Percentiles rank a stretch among this genome's conserved stretches.
Conservation (phyloP, 202 grass and related monocot genomes). For the Eragrostis tef region DNA sequence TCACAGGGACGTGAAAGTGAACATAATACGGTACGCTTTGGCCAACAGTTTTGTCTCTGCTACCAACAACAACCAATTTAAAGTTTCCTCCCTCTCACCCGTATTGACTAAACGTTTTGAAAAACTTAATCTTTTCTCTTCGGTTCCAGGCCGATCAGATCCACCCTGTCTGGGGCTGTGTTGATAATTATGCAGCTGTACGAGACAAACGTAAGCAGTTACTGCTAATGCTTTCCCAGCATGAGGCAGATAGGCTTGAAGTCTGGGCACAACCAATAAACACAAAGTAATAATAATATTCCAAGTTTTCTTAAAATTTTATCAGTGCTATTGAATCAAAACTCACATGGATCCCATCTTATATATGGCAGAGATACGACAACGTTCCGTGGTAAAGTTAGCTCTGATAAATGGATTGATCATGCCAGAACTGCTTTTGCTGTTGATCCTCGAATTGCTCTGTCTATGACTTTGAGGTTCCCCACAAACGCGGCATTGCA, state of each 20-base stretch:
- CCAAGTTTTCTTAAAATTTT: conserved; percentile 44
- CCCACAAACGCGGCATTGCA: conserved; percentile 76
- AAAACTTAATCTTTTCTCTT: too few species aligned
- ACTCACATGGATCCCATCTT: conserved; percentile 36
- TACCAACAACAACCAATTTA: conserved; percentile 12
- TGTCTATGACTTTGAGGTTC: conserved; percentile 74
- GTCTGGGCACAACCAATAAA: conserved; percentile 97
- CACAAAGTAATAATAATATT: conserved; percentile 67
- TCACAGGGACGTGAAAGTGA: conserved; percentile 72
- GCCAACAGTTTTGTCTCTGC: not conserved
- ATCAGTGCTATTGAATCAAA: conserved; percentile 26
- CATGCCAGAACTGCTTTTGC: conserved; percentile 92
- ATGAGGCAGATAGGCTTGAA: conserved; percentile 96
- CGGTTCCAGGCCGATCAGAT: conserved; percentile 66
- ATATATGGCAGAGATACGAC: conserved; percentile 63
- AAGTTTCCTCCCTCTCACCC: conserved; percentile 1
- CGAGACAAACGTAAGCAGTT: conserved; percentile 87
- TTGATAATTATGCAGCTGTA: conserved; percentile 77
- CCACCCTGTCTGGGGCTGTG: conserved; percentile 89
- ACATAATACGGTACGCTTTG: conserved; percentile 53
- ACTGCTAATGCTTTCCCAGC: conserved; percentile 85
- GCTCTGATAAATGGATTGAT: conserved; percentile 94
- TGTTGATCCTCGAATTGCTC: conserved; percentile 83
- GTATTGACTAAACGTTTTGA: conserved; percentile 6
- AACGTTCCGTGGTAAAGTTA: conserved; percentile 80